A percentile compares a stretch with the other conserved stretches of the same genome.
Evolutionary conservation across 1,284 basidiomycete genomes (phyloP).

Genomic region (Cutaneotrichosporon cutaneum): DNA sequence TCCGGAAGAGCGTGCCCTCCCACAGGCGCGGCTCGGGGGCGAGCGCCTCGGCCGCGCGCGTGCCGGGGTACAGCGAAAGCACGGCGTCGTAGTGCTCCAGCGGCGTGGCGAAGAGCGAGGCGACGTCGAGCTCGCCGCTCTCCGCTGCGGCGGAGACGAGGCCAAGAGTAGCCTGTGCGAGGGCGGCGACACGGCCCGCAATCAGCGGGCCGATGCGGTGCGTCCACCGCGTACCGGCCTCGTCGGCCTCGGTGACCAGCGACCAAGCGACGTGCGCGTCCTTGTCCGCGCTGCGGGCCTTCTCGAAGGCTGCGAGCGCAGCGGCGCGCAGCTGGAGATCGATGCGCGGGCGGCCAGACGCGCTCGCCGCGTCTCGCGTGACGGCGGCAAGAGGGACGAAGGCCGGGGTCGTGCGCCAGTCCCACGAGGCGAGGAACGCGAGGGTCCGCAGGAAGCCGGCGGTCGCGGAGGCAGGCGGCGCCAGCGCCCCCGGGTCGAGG

Average conservation of each 20-base stretch:
- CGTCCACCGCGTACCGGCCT: constrained; percentile 74
- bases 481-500: constrained; percentile 51
- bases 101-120: constrained; percentile 78
- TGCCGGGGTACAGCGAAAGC: constrained; percentile 67
- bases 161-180: constrained; percentile 70
- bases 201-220: constrained; percentile 62
- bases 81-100: constrained; percentile 81
- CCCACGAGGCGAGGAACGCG: constrained; percentile 76
- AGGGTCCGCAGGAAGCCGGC: constrained; percentile 78
- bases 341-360: constrained; percentile 43
- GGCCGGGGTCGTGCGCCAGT: constrained; percentile 62
- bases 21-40: constrained; percentile 54
- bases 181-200: constrained; percentile 65
- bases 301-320: constrained; percentile 58
- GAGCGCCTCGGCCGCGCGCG: constrained; percentile 64
- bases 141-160: constrained; percentile 36
- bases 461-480: constrained; percentile 54
- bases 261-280: constrained; percentile 66
- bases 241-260: constrained; percentile 76
- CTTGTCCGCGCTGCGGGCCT: constrained; percentile 50
- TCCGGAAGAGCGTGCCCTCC: constrained; percentile 38
- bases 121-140: constrained; percentile 33
- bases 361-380: constrained; percentile 41
- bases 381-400: constrained; percentile 52
- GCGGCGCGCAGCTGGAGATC: constrained; percentile 59